Conservation (phyloP, 2,329 filamentous ascomycete species). For the Septoria linicola region DNA sequence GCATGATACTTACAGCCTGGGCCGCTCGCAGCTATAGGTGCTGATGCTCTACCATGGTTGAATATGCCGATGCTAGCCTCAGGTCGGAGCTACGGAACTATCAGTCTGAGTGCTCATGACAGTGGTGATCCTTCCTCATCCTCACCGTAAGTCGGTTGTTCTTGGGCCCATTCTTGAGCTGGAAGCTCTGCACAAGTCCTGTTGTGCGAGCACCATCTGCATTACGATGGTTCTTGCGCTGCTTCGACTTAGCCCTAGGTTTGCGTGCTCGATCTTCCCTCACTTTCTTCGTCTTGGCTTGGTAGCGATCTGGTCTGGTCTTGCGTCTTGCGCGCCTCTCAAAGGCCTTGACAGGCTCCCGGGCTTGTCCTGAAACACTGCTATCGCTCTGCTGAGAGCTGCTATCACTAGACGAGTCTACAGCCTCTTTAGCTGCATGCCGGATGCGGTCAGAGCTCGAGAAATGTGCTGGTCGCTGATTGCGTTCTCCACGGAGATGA, state of each 20-base stretch:
- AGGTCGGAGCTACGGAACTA: constrained; percentile 43
- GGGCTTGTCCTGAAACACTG: constrained; percentile 3
- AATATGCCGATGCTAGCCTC: constrained; percentile 47
- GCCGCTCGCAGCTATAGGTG: constrained; percentile 44
- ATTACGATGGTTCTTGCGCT: constrained; percentile 40
- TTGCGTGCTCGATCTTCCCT: constrained; percentile 34
- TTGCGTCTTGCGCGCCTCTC: constrained; percentile 48
- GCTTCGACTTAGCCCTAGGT: constrained; percentile 26
- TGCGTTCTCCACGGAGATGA: background rate
- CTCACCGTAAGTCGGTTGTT: constrained; percentile 49
- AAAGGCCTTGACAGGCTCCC: constrained; percentile 35
- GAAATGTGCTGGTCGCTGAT: constrained; percentile 3
- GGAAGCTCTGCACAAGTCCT: constrained; percentile 45
- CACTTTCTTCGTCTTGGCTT: constrained; percentile 37
- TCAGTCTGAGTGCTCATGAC: background rate
- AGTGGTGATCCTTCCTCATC: background rate
- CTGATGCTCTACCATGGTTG: constrained; percentile 51
- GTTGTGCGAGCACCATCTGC: constrained; percentile 40
- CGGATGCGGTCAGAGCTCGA: constrained; percentile 20
- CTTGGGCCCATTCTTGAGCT: constrained; percentile 46
- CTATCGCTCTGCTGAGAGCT: constrained; percentile 7
- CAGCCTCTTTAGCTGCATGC: constrained; percentile 1
- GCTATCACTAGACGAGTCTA: constrained; percentile 4
- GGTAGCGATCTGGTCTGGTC: constrained; percentile 49
- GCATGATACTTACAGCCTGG: constrained; percentile 38